Percentiles rank a stretch among this genome's conserved stretches.
Evolutionary conservation across 306 rosid genomes (phyloP).

Genomic region (Cucumis hystrix): DNA sequence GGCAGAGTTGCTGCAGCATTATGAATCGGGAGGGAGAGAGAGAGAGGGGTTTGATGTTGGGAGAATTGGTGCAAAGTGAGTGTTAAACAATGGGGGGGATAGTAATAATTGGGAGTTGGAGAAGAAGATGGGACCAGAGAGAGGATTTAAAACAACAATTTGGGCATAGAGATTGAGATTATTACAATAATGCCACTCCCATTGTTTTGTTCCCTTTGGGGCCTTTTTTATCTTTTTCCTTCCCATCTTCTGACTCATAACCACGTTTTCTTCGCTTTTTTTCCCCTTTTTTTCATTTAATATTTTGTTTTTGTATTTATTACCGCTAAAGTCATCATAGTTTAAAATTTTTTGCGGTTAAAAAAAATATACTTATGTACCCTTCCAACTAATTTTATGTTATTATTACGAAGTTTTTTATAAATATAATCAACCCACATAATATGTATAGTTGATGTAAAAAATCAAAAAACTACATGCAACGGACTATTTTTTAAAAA

Average conservation of each 20-base stretch:
- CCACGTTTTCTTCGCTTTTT: background rate
- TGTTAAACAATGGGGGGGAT: background rate
- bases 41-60: background rate
- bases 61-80: background rate
- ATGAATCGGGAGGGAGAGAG: background rate
- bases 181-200: background rate
- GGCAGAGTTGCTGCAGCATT: slow-evolving; percentile 4
- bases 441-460: too few relatives aligned
- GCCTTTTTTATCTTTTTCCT: background rate
- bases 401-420: too few relatives aligned
- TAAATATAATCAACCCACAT: too few relatives aligned
- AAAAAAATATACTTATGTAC: too few relatives aligned
- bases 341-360: too few relatives aligned
- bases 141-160: background rate
- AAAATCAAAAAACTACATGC: too few relatives aligned
- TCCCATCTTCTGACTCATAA: background rate
- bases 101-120: background rate
- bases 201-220: background rate
- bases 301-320: too few relatives aligned
- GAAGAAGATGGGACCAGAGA: background rate
- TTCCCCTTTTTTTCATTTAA: background rate
- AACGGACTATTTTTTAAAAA: too few relatives aligned
- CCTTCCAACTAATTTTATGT: too few relatives aligned
- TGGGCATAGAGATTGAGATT: background rate
- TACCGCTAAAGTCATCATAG: too few relatives aligned